Conservation (phyloP, 176 grass and related monocot species). For the Hordeum marinum region DNA sequence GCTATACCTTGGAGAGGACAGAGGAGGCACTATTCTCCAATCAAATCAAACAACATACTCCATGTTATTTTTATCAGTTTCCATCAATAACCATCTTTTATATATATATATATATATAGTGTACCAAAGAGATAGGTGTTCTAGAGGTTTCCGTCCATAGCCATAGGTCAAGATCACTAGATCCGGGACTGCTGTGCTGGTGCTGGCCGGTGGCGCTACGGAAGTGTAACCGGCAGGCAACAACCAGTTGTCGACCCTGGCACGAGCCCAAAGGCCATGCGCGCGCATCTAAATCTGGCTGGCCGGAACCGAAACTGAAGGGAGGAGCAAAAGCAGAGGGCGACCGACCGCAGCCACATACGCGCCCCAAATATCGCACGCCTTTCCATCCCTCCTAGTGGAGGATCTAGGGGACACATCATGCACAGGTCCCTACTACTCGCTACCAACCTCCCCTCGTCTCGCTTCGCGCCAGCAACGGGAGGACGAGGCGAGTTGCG, state of each 20-base stretch:
- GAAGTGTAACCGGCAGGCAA: not conserved
- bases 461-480: not conserved
- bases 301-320: not conserved
- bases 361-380: not conserved
- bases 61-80: not conserved
- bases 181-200: not conserved
- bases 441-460: constrained; percentile 8
- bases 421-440: not conserved
- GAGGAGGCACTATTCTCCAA: not conserved
- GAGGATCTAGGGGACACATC: constrained; percentile 23
- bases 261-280: constrained; percentile 24
- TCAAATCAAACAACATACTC: not conserved
- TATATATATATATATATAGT: not conserved
- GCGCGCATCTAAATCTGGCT: not conserved
- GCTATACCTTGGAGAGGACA: too few species aligned
- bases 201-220: not conserved
- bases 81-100: not conserved
- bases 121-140: not conserved
- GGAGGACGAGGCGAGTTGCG: not conserved
- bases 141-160: not conserved
- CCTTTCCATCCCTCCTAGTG: constrained; percentile 22
- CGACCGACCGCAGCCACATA: not conserved
- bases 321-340: not conserved
- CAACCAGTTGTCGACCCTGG: not conserved
- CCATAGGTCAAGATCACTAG: not conserved